Percentiles rank a stretch among this genome's conserved stretches.
These are phyloP conservation scores for Plasmodium inui DNA, from an alignment of 169 alveolate genomes.

Conservation along the genomic window DNA sequence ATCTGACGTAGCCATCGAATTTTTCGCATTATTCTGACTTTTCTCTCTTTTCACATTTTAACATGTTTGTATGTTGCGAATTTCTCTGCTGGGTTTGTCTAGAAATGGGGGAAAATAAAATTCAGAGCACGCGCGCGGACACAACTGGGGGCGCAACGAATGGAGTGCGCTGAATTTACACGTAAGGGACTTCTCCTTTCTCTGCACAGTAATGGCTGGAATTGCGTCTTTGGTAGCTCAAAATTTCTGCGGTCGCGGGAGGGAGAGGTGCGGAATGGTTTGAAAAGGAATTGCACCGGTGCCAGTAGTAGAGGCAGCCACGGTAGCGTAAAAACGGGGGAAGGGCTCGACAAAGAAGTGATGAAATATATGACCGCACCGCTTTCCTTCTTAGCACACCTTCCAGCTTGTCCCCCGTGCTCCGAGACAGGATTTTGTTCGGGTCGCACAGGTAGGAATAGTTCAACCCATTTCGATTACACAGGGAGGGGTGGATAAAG, in stretches of 20 bases:
- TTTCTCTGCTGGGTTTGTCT: not conserved
- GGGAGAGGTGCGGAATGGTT: not conserved
- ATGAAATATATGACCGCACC: not conserved
- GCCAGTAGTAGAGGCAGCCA: not conserved
- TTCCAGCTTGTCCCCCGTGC: conserved; percentile 56
- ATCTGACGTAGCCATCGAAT: not conserved
- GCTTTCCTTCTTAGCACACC: conserved; percentile 4
- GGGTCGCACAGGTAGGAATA: conserved; percentile 87
- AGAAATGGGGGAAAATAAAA: not conserved
- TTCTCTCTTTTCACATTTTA: not conserved
- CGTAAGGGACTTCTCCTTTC: conserved; percentile 62
- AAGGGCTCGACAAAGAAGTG: not conserved
- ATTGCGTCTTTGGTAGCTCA: conserved; percentile 51
- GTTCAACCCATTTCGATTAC: conserved; percentile 79
- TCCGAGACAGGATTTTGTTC: conserved; percentile 71
- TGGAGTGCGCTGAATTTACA: conserved; percentile 10
- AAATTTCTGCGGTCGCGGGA: conserved; percentile 12
- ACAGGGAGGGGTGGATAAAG: conserved; percentile 79
- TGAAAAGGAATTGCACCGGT: not conserved
- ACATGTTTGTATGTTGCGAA: not conserved
- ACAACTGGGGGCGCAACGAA: not conserved
- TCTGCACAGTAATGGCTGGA: conserved; percentile 47
- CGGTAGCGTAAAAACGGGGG: not conserved
- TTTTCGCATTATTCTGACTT: not conserved
- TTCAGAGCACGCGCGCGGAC: not conserved